Conservation (phyloP, 2,329 filamentous ascomycete genomes). For the Trichoderma afroharzianum region DNA sequence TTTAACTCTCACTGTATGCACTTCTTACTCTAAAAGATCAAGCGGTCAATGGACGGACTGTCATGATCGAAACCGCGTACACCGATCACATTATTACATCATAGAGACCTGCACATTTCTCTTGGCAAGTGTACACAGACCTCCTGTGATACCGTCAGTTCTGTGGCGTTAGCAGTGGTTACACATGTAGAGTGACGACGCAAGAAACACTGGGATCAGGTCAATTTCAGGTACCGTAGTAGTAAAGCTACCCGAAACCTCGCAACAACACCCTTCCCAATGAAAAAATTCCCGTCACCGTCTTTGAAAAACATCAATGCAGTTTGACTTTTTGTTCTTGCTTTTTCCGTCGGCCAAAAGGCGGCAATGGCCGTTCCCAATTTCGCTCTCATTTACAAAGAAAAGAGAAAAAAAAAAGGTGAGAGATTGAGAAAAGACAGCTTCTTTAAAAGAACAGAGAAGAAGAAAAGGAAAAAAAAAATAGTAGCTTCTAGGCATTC, state of each 20-base stretch:
- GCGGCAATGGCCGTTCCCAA: neutral
- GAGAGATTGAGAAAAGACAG: neutral
- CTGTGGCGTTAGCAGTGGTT: neutral
- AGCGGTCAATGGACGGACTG: neutral
- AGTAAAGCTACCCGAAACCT: neutral
- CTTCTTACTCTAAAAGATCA: neutral
- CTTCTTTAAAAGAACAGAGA: neutral
- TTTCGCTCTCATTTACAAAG: constrained; percentile 3
- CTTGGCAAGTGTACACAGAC: neutral
- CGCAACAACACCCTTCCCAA: neutral
- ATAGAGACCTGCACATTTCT: neutral
- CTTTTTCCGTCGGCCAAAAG: neutral
- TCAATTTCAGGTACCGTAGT: neutral
- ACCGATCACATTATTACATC: neutral
- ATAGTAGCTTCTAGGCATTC: constrained; percentile 12
- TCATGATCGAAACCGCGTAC: neutral
- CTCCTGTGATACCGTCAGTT: neutral
- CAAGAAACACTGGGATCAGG: neutral
- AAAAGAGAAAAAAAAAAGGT: neutral
- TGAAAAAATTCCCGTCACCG: neutral
- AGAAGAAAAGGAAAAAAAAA: neutral
- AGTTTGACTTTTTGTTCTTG: constrained; percentile 2
- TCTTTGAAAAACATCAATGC: neutral
- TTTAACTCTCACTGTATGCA: neutral
- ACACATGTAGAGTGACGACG: neutral